Evolutionary conservation across 169 alveolate genomes (phyloP), one percentile per base, ranked within the genome.

Genomic region (Plasmodium reichenowi): DNA sequence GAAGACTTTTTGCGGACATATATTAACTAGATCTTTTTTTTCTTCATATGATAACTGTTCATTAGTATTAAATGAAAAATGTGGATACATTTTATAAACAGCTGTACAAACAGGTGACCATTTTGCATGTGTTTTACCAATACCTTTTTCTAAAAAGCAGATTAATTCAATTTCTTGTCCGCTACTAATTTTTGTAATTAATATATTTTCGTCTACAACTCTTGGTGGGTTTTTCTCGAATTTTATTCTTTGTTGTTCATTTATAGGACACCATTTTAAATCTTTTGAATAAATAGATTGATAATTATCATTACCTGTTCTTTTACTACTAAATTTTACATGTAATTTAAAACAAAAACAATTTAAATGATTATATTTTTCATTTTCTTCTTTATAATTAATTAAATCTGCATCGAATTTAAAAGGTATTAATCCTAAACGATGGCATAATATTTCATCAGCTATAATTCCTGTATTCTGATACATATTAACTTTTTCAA

Each of bases 81-180:
- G 89, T 68, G 97, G 99, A 97, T 93, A 96, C 93, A 98, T 97
- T 72, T 99, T 96, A 94, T 98, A 98, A 70, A 95, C 98, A 43
- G 99, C 99, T 56, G 99, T 98, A 67, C 98, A 96, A 22, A 98
- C 99, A 8, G 99, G 99, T 64, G 99, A 97, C 99, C 99, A 99
- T 95, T 99, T 99, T 12, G 99, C 99, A 95, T 99, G 99, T 7
- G 97, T 96, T 88, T 96, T 96, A 22, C 99, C 99, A 60, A 97
- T 96, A 10, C 99, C 99, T 95, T 99, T 99, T 80, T 96, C 99
- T 88, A 98, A 95, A 64, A 96, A 95, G 47, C 97, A 96, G 59
- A 93, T 97, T 88, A 98, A 94, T 71, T 98, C 99, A 29, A 98
- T 96, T 94, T 98, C 99, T 96, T 98, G 99, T 10, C 99, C 99